Conservation (phyloP, 768 basidiomycete genomes). For the Suillus placidus region DNA sequence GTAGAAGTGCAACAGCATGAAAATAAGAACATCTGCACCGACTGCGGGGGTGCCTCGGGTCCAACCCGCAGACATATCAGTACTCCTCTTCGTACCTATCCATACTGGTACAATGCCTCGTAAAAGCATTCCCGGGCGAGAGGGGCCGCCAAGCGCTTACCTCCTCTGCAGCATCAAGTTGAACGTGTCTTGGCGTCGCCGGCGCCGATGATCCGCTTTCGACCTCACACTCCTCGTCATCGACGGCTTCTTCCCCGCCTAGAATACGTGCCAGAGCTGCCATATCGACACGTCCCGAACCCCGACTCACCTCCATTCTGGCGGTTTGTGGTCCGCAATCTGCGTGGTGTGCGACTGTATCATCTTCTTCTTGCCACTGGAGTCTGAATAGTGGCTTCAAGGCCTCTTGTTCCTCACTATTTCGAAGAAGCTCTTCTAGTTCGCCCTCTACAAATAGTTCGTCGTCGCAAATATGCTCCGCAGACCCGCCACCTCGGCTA, state of each 20-base stretch:
- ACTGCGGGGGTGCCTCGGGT: conserved; percentile 1
- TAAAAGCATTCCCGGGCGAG: conserved; percentile 35
- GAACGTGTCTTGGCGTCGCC: conserved; percentile 16
- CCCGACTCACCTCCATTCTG: conserved; percentile 30
- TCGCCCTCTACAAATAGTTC: conserved; percentile 75
- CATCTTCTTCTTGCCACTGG: conserved; percentile 37
- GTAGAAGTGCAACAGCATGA: neutral
- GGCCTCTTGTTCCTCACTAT: conserved; percentile 50
- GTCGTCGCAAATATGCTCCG: conserved; percentile 59
- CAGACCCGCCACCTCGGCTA: conserved; percentile 58
- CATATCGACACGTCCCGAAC: conserved; percentile 52
- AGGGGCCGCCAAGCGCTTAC: conserved; percentile 50
- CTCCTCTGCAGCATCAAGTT: conserved; percentile 36
- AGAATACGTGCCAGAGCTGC: conserved; percentile 59
- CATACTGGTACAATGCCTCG: conserved; percentile 16
- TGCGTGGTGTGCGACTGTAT: conserved; percentile 28
- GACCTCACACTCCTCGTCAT: conserved; percentile 30
- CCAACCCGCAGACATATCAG: conserved; percentile 11
- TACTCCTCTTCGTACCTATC: conserved; percentile 37
- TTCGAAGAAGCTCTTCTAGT: conserved; percentile 60
- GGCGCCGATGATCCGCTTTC: conserved; percentile 18
- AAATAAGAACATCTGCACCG: neutral
- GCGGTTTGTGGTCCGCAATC: neutral
- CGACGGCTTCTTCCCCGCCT: conserved; percentile 29
- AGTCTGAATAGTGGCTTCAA: conserved; percentile 41